Base-by-base conservation (phyloP, 768 basidiomycete genomes). In the Tulasnella sp. region DNA sequence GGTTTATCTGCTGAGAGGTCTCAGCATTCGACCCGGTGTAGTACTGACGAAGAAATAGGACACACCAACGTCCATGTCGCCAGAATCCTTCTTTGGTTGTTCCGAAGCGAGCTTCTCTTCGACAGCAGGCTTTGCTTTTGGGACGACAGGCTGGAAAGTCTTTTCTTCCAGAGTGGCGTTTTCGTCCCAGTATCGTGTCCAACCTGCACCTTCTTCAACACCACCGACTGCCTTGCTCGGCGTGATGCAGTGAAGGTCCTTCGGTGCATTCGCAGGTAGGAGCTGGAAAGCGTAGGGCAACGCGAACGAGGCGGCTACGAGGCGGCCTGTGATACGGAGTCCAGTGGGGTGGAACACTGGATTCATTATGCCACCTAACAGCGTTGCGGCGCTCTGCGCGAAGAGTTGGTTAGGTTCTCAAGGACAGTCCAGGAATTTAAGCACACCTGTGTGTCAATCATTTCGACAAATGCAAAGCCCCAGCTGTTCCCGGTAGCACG, bases 401-500 rank as follows among this genome's bases (percentile, higher is more conserved):
- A 51, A 50, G 60, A 15, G 17, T 54, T 9, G 42, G 1, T 58
- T 17, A 15, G 42, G 34, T 27, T 5, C 23, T 2, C 6, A 2
- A 7, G 15, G 8, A 19, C 3, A 17, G 35, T 6, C n/a, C 40
- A 5, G n/a, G 23, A 6, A 29, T 39, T 9, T 42, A 2, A 19
- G 65, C 73, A 61, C 70, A 93, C 94, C 75, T 84, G 80, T 5
- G 82, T 68, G 62, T 93, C 87, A 15, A 85, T 73, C 63, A 97
- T 89, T 65, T 97, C 92, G 8, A 96, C 86, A 66, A 99, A 98
- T 0, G 86, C 82, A 67, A 93, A 94, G 9, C 96, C 89, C 75
- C 87, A 92, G 68, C 89, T 89, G 4, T 84, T 83, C 73, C 85
- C 76, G 0, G 87, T 88, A 14, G 81, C 77, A 65, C 85, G 84